These are phyloP conservation scores for Penicillium turbatum DNA, from an alignment of 495 filamentous ascomycete species.

Conservation along the genomic window DNA sequence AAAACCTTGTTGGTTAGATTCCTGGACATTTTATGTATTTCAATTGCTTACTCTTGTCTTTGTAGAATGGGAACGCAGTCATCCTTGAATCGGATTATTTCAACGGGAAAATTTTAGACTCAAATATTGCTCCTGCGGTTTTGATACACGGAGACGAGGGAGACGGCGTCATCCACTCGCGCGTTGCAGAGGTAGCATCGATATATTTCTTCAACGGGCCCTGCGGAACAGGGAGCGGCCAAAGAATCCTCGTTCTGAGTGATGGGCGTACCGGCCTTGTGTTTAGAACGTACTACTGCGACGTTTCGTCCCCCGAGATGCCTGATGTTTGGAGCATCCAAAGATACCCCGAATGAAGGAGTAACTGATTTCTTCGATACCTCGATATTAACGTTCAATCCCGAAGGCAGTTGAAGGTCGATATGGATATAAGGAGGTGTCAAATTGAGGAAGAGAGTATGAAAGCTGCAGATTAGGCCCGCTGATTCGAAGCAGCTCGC, in stretches of 20 bases:
- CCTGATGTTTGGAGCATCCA: neutral
- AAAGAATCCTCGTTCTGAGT: neutral
- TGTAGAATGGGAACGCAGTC: neutral
- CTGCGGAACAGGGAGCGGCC: neutral
- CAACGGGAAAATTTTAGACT: neutral
- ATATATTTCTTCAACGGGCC: neutral
- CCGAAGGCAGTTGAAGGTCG: neutral
- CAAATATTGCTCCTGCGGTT: neutral
- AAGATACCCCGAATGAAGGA: neutral
- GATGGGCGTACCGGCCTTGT: neutral
- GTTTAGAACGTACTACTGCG: neutral
- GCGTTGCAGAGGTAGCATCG: neutral
- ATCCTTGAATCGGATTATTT: neutral
- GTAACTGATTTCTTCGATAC: neutral
- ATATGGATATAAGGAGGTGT: neutral
- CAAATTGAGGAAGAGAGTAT: neutral
- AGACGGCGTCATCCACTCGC: neutral
- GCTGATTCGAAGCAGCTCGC: neutral
- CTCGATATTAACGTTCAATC: neutral
- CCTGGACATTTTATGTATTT: neutral
- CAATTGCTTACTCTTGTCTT: neutral
- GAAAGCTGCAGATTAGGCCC: neutral
- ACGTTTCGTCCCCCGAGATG: neutral
- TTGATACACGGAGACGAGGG: neutral
- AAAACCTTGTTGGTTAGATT: neutral